phyloP scores from a whole-genome alignment of 2,329 filamentous ascomycete species.

The Aureobasidium mangrovei region DNA sequence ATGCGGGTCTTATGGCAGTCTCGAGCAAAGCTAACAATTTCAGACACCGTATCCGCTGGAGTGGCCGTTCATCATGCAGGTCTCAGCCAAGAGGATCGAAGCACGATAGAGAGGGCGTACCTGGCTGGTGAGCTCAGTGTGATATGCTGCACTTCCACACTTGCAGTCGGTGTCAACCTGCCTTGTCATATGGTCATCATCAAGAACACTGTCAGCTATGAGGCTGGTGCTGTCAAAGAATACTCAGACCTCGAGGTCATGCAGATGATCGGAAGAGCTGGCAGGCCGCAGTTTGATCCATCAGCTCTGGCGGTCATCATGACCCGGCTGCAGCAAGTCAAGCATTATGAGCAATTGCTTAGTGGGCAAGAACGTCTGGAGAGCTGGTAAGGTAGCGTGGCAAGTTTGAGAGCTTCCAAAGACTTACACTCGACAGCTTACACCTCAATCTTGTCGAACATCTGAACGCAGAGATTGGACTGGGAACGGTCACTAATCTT shows the following conservation, averaged over 20 bases:
- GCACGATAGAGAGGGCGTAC: slow-evolving; percentile 58
- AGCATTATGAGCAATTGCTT: slow-evolving; percentile 63
- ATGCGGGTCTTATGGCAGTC: slow-evolving; percentile 22
- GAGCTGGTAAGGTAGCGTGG: slow-evolving; percentile 43
- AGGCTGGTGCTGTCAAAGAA: slow-evolving; percentile 45
- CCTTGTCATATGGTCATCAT: slow-evolving; percentile 77
- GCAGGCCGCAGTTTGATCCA: slow-evolving; percentile 73
- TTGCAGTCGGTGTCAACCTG: slow-evolving; percentile 75
- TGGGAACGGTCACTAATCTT: slow-evolving; percentile 61
- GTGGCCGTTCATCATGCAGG: slow-evolving; percentile 81
- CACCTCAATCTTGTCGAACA: slow-evolving; percentile 76
- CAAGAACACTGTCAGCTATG: slow-evolving; percentile 66
- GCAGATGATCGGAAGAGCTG: slow-evolving; percentile 83
- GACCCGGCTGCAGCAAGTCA: slow-evolving; percentile 56
- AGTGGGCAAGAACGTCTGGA: slow-evolving; percentile 66
- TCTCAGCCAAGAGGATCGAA: slow-evolving; percentile 55
- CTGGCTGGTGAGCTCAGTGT: slow-evolving; percentile 63
- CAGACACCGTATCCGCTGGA: slow-evolving; percentile 45
- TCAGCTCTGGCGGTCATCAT: slow-evolving; percentile 71
- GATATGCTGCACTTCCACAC: slow-evolving; percentile 79
- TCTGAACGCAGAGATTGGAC: slow-evolving; percentile 72
- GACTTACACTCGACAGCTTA: slow-evolving; percentile 38
- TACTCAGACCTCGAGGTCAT: slow-evolving; percentile 78
- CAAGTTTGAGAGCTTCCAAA: not conserved
- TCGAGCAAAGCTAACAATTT: not conserved